Conservation (phyloP, 768 basidiomycete genomes). For the Albatrellus ellisii region DNA sequence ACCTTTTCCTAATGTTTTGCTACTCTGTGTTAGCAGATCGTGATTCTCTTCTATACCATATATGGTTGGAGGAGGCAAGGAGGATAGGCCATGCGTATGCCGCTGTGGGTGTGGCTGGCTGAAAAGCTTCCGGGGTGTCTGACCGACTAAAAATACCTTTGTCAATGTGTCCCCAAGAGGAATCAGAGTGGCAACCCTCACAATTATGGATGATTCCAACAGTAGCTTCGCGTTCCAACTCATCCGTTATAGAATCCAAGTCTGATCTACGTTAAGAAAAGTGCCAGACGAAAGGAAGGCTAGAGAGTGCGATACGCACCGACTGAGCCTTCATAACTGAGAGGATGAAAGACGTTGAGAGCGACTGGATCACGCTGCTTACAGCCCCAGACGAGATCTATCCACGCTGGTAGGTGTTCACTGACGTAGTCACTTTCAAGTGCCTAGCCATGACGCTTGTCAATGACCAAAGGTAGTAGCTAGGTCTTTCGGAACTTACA, state of each 20-base stretch:
- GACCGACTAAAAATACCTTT: conserved; percentile 47
- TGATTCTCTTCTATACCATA: conserved; percentile 82
- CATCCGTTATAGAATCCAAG: conserved; percentile 74
- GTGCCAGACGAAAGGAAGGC: not conserved
- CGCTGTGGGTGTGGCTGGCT: conserved; percentile 60
- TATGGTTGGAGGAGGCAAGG: conserved; percentile 54
- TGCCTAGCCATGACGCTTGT: conserved; percentile 33
- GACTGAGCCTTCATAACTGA: conserved; percentile 88
- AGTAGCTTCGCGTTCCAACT: conserved; percentile 81
- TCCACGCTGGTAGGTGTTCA: conserved; percentile 76
- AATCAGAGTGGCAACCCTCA: conserved; percentile 22
- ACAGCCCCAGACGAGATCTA: conserved; percentile 87
- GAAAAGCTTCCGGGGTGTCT: conserved; percentile 86
- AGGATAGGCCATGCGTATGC: conserved; percentile 55
- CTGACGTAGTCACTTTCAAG: conserved; percentile 83
- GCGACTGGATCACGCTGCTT: conserved; percentile 71
- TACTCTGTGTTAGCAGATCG: conserved; percentile 47
- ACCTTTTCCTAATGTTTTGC: conserved; percentile 42
- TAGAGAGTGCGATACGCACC: conserved; percentile 25
- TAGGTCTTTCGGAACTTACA: conserved; percentile 23
- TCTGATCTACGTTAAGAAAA: conserved; percentile 29
- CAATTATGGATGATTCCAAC: conserved; percentile 95
- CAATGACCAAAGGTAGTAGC: not conserved
- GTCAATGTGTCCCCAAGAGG: not conserved
- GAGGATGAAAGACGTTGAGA: conserved; percentile 81